A percentile compares a stretch with the other conserved stretches of the same genome.
Evolutionary conservation across 164 flowering plant species (phyloP).

Genomic region (Litsea cubeba): DNA sequence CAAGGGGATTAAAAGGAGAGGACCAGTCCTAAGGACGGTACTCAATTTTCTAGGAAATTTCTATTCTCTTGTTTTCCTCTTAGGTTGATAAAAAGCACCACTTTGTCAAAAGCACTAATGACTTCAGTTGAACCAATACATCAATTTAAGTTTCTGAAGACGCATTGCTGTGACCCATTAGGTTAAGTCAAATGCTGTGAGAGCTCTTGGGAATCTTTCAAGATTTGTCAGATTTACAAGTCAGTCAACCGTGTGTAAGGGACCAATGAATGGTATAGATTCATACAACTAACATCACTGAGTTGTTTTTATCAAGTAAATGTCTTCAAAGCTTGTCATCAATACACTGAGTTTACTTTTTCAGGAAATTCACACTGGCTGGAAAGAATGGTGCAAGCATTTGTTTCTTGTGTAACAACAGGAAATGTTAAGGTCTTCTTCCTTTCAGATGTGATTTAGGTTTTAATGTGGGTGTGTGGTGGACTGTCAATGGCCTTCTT

Average conservation of each 20-base stretch:
- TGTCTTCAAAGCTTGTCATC: constrained; percentile 3
- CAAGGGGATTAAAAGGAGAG: too few species aligned
- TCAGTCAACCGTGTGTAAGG: constrained; percentile 15
- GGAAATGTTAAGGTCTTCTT: constrained; percentile 87
- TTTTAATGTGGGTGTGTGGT: not conserved
- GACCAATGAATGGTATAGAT: constrained; percentile 12
- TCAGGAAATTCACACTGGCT: constrained; percentile 33
- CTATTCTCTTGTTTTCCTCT: too few species aligned
- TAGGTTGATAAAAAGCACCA: not conserved
- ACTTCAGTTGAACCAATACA: not conserved
- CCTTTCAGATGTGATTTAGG: constrained; percentile 3
- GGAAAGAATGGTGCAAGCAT: constrained; percentile 75
- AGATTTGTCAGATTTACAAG: constrained; percentile 46
- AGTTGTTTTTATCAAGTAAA: constrained; percentile 9
- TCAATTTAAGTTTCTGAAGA: constrained; percentile 4
- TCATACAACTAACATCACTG: constrained; percentile 12
- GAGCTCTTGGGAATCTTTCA: constrained; percentile 93
- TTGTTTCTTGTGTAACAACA: constrained; percentile 87
- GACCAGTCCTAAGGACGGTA: too few species aligned
- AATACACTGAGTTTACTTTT: constrained; percentile 12
- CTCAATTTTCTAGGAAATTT: too few species aligned
- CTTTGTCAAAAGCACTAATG: not conserved
- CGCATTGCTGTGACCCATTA: constrained; percentile 11
- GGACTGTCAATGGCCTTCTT: not conserved
- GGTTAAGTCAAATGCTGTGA: constrained; percentile 95